Evolutionary conservation across 352 stramenopile genomes (phyloP).

Genomic region (Aphanomyces invadans): DNA sequence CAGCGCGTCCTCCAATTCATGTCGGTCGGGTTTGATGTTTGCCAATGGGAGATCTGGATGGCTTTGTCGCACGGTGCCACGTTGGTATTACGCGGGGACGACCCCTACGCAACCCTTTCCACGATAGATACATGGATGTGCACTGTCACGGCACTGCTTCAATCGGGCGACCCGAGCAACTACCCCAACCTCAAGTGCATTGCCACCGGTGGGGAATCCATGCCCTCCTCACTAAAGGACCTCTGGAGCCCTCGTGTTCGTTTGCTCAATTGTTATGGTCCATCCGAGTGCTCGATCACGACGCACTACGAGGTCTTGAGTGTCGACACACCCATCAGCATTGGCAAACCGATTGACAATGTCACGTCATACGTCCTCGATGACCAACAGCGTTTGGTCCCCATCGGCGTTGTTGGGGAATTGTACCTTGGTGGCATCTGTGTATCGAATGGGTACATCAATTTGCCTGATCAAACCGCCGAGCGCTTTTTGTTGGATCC

Average conservation of each 20-base stretch:
- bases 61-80: background rate
- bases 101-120: background rate
- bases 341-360: background rate
- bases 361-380: background rate
- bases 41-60: constrained; percentile 7
- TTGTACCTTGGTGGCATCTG: background rate
- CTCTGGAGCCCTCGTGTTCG: background rate
- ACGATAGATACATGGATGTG: background rate
- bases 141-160: background rate
- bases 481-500: constrained; percentile 40
- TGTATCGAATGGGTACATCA: constrained; percentile 8
- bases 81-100: background rate
- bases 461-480: background rate
- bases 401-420: background rate
- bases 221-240: background rate
- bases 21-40: constrained; percentile 2
- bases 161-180: background rate
- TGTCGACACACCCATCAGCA: background rate
- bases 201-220: background rate
- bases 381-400: background rate
- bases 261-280: constrained; percentile 13
- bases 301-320: background rate
- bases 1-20: background rate
- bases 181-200: background rate
- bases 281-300: background rate